These are phyloP conservation scores for Bassia scoparia DNA, from an alignment of 148 eudicot genomes.

Conservation along the genomic window DNA sequence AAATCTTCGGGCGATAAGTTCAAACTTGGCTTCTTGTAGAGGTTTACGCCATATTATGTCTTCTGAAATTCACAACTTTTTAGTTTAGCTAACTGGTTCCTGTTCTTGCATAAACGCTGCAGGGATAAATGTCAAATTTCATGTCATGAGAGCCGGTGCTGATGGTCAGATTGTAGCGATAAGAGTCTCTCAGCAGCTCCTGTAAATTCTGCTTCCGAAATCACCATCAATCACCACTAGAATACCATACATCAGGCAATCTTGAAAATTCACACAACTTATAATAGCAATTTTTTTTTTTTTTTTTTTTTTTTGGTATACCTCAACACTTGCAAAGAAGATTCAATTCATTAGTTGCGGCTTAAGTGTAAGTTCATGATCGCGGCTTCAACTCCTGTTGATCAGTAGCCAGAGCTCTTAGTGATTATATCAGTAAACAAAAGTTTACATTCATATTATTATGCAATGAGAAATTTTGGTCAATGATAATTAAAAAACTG, in stretches of 20 bases:
- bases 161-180: constrained; percentile 69
- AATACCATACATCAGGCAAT: neutral
- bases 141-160: constrained; percentile 68
- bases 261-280: neutral
- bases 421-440: neutral
- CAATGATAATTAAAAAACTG: neutral
- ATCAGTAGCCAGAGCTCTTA: neutral
- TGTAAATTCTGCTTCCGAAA: constrained; percentile 25
- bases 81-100: neutral
- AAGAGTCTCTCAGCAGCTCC: constrained; percentile 86
- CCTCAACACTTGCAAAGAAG: neutral
- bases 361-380: neutral
- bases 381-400: neutral
- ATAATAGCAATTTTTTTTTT: neutral
- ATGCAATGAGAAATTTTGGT: neutral
- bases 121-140: constrained; percentile 74
- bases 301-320: neutral
- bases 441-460: neutral
- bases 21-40: too few relatives aligned
- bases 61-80: neutral
- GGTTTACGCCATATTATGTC: neutral
- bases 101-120: constrained; percentile 22
- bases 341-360: neutral
- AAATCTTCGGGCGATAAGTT: too few relatives aligned
- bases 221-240: neutral